Percentiles rank a stretch among this genome's conserved stretches.
phyloP scores from a whole-genome alignment of 208 protist genomes.

The Acanthamoeba lenticulata region DNA sequence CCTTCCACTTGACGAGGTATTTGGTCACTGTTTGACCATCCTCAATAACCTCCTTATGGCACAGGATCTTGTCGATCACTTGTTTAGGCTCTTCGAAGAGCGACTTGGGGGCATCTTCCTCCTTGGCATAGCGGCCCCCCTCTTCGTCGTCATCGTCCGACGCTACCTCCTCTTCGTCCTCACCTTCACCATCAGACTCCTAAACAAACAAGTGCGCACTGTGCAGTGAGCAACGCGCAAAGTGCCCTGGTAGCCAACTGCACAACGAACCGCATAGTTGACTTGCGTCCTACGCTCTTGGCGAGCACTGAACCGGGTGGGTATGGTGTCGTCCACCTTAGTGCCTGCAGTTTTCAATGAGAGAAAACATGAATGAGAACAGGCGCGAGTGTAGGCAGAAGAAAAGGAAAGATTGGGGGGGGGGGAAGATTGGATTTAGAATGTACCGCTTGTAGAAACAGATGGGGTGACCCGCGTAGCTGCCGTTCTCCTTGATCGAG shows the following conservation, averaged over 20 bases:
- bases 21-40: neutral
- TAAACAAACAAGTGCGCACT: too few species aligned
- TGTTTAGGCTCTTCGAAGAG: conserved; percentile 54
- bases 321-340: neutral
- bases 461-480: neutral
- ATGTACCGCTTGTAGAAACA: neutral
- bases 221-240: too few species aligned
- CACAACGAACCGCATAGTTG: conserved; percentile 44
- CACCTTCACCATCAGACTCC: conserved; percentile 10
- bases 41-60: conserved; percentile 42
- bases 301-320: conserved; percentile 38
- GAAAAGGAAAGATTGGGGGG: neutral
- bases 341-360: neutral
- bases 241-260: too few species aligned
- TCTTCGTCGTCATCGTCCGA: conserved; percentile 35
- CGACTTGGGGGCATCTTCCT: neutral
- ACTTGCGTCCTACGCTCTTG: conserved; percentile 40
- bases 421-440: neutral
- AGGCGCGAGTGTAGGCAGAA: neutral
- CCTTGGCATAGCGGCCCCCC: neutral
- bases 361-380: neutral
- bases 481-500: neutral
- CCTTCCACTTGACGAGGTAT: conserved; percentile 72
- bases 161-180: conserved; percentile 22
- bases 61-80: conserved; percentile 61